Percentiles rank a stretch among this genome's conserved stretches.
Evolutionary conservation across 768 basidiomycete genomes (phyloP).

Genomic region (Termitomyces sp.): DNA sequence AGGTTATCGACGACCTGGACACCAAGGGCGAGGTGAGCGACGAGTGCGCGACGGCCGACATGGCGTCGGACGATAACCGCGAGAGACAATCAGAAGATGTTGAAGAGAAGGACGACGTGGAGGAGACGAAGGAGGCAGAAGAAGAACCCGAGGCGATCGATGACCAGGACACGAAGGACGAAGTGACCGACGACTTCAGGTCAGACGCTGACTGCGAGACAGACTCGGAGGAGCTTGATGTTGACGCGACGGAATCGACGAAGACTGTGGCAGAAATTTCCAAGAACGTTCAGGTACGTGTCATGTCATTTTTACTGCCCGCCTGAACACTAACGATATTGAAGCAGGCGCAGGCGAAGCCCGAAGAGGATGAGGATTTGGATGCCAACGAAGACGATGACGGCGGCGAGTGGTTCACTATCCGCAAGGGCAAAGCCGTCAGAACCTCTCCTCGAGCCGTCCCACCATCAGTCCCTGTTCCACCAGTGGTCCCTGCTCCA

Average conservation of each 20-base stretch:
- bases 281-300: background rate
- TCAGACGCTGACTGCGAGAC: too few species aligned
- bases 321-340: background rate
- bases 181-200: too few species aligned
- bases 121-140: background rate
- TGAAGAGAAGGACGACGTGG: too few species aligned
- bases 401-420: background rate
- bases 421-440: background rate
- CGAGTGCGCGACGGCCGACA: too few species aligned
- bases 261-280: background rate
- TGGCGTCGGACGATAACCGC: background rate
- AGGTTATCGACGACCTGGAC: too few species aligned
- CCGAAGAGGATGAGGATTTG: background rate
- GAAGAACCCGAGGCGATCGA: too few species aligned
- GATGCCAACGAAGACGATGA: background rate
- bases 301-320: background rate
- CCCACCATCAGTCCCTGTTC: background rate
- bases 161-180: too few species aligned
- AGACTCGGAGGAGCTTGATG: too few species aligned
- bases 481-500: background rate
- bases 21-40: background rate
- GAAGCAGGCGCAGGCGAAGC: background rate
- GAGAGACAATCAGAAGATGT: background rate
- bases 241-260: background rate
- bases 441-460: background rate